Base-by-base conservation (phyloP, 805 yeast genomes). In the Ogataea paraovalis region DNA sequence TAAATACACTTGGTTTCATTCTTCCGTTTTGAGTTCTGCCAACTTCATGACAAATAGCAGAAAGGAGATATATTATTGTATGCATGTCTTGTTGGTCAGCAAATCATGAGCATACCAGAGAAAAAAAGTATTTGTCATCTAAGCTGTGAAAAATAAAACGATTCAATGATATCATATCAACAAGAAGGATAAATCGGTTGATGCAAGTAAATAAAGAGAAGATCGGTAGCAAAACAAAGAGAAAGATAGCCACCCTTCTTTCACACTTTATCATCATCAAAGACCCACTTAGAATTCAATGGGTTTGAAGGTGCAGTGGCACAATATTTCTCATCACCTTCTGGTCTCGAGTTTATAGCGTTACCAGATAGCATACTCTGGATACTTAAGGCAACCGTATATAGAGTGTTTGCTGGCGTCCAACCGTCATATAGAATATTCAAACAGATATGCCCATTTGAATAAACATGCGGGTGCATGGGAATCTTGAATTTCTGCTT, bases 381-480 rank as follows among this genome's bases (percentile, higher is more conserved):
- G 19, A 85, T 62, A 13, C 89, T 82, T 21, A 85, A 47, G 10
- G 76, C 61, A 0, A 79, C 63, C 1, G 77, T 67, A 36, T 72
- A 73, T 1, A 80, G 62, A 0, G 77, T 69, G 50, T 80, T 79
- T 0, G 81, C 82, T 0, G 88, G 87, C 0, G 85, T 72, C 88
- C 88, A 83, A 38, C 76, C 84, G 18, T 73, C 73, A 2, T 85
- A 88, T 33, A 85, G 64, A 1, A 85, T 65, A 56, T 85, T 80
- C 19, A 85, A 66, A 59, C 92, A 85, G n/a, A 85, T 85, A 56
- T 85, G 91, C 1, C 91, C 92, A 57, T 85, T 85, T 28, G 84
- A 75, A 58, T 85, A 85, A 2, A 85, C 72, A 58, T 85, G 92
- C 0, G 92, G 92, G 58, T 85, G 90, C 2, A 83, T 55, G 1